phyloP scores from a whole-genome alignment of 176 grass and related monocot genomes.

The Melocanna baccifera region DNA sequence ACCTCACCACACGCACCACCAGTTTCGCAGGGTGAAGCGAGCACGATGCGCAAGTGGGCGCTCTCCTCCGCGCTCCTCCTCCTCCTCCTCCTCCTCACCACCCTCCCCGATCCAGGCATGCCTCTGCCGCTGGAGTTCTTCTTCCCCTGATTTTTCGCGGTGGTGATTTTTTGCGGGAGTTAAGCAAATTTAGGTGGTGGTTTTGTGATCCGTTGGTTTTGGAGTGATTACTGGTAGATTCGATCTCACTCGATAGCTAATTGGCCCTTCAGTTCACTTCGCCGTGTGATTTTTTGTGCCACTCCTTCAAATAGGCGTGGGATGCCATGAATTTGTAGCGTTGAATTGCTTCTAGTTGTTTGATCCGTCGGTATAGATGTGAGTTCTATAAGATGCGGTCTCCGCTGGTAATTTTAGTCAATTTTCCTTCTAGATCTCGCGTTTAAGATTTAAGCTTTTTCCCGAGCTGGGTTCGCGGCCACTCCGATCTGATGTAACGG shows the following conservation, averaged over 20 bases:
- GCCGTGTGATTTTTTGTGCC: not conserved
- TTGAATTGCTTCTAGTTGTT: not conserved
- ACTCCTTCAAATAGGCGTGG: not conserved
- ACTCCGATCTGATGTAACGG: conserved; percentile 8
- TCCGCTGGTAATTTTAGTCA: not conserved
- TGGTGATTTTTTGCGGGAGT: not conserved
- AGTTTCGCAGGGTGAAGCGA: conserved; percentile 25
- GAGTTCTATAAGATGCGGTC: not conserved
- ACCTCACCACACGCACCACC: not conserved
- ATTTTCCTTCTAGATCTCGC: conserved; percentile 12
- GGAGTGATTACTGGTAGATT: not conserved
- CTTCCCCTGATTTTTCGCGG: not conserved
- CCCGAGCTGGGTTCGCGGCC: not conserved
- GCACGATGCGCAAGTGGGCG: conserved; percentile 79
- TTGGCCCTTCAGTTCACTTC: rapidly evolving
- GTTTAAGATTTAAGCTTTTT: not conserved
- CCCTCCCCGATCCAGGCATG: conserved; percentile 70
- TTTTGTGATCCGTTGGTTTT: not conserved
- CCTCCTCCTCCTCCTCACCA: conserved; percentile 75
- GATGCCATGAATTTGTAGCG: not conserved
- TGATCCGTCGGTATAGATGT: not conserved
- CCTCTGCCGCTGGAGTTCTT: not conserved
- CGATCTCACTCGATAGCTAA: too few relatives aligned
- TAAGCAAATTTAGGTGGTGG: not conserved
- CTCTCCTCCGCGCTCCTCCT: conserved; percentile 75